Evolutionary conservation across 306 rosid species (phyloP), one percentile per base, ranked within the genome.

Genomic region (Spatholobus suberectus): DNA sequence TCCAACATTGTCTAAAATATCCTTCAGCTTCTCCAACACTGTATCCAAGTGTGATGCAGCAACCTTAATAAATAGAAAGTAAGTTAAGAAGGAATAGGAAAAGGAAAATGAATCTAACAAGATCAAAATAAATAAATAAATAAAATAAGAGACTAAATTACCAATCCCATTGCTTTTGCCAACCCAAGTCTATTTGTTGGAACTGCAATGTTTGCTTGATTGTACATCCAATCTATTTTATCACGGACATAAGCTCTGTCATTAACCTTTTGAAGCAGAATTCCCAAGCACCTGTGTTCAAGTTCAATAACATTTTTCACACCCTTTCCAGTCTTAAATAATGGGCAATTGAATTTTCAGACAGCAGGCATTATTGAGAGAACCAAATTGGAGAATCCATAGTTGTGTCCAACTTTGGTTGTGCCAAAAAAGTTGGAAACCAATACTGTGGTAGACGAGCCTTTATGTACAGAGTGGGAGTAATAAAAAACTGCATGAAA

Each of bases 1-100:
- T 78, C 93, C 99, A 87, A 93, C 93, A 89, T 84, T 93, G 86
- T 95, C 98, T 80, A 95, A 87, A 89, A 93, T 92, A 76, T 88
- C 89, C 87, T 95, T 95, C 86, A 95, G 93, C 91, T 93, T 95
- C 86, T 90, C 99, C 90, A 95, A 83, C 69, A 95, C 99, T 15
- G 99, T 92, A 86, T 95, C 99, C 89, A 95, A 89, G 90, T 95
- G 99, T 58, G 99, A 93, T 66, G 99, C 97, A 66, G 99, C 99
- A 84, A 93, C 97, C 99, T 95, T 85, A 41, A 85, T 72, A 81
- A 83, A 59, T 80, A 75, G 70, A 20, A 82, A 41, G 65, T 69
- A 81, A 41, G 76, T 73, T 84, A 83, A 51, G 57, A 79, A 70
- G 79, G 77, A 77, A 40, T 44, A 52, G 3, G 43, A 49, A 82